These are phyloP conservation scores for Coccomyxa sp. DNA, from an alignment of 139 green algal genomes.

Conservation along the genomic window DNA sequence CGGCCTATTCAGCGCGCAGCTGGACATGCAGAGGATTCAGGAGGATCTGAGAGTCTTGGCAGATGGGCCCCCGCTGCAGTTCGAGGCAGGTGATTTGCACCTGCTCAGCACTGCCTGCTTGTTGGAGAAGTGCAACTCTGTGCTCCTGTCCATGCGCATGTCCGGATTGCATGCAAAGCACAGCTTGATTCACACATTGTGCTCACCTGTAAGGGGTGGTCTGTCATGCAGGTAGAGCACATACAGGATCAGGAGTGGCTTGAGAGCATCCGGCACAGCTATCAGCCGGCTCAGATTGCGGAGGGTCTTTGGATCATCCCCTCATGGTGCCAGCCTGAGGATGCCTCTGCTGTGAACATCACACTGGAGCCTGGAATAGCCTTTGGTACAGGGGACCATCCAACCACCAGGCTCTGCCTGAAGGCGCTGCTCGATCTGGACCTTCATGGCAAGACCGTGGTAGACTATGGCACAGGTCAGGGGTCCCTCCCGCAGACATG, in stretches of 20 bases:
- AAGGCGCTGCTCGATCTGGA: slow-evolving; percentile 21
- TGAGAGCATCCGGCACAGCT: slow-evolving; percentile 24
- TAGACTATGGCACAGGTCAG: slow-evolving; percentile 74
- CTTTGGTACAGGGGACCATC: slow-evolving; percentile 90
- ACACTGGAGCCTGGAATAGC: slow-evolving; percentile 76
- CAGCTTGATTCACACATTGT: neutral
- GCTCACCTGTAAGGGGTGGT: neutral
- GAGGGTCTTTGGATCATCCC: slow-evolving; percentile 67
- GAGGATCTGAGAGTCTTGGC: neutral
- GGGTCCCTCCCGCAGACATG: neutral
- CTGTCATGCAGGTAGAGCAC: slow-evolving; percentile 15
- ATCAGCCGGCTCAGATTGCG: slow-evolving; percentile 23
- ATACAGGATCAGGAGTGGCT: slow-evolving; percentile 63
- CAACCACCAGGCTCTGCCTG: slow-evolving; percentile 86
- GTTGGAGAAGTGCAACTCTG: too few relatives aligned
- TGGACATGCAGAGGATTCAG: neutral
- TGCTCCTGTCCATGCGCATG: too few relatives aligned
- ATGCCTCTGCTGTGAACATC: slow-evolving; percentile 54
- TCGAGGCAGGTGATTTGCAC: neutral
- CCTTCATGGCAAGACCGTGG: slow-evolving; percentile 24
- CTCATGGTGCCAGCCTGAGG: slow-evolving; percentile 34
- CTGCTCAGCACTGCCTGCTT: neutral
- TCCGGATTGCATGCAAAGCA: neutral
- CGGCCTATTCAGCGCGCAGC: slow-evolving; percentile 38
- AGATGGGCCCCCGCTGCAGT: neutral